phyloP scores from a whole-genome alignment of 1,284 basidiomycete species.

The Austroboletus niveus region DNA sequence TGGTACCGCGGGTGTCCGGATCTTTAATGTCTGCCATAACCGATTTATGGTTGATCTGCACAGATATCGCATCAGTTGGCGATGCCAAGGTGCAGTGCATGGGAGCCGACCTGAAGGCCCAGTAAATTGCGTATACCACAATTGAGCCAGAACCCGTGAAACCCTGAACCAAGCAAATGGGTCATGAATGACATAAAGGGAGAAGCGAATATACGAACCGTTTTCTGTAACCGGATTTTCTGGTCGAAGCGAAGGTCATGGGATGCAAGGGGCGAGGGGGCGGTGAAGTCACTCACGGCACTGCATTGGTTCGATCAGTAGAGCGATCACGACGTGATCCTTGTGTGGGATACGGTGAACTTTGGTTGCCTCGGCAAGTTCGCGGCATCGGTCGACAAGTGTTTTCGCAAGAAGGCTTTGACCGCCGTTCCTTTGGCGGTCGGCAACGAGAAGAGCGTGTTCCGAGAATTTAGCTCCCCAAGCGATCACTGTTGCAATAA shows the following conservation, averaged over 20 bases:
- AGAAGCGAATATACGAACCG: conserved; percentile 38
- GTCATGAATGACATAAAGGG: conserved; percentile 9
- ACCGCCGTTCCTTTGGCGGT: conserved; percentile 67
- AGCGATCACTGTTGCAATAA: conserved; percentile 86
- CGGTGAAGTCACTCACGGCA: conserved; percentile 58
- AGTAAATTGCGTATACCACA: conserved; percentile 74
- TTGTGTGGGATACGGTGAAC: conserved; percentile 77
- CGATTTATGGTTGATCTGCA: conserved; percentile 77
- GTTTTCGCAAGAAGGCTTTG: conserved; percentile 78
- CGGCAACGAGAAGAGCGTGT: conserved; percentile 75
- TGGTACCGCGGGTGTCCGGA: conserved; percentile 68
- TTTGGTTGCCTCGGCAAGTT: conserved; percentile 82
- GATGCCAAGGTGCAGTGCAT: conserved; percentile 4
- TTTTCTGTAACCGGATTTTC: conserved; percentile 67
- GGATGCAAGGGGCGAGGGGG: conserved; percentile 7
- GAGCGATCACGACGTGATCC: conserved; percentile 77
- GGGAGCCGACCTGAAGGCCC: conserved; percentile 60
- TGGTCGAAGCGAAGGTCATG: conserved; percentile 32
- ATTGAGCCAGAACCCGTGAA: conserved; percentile 78
- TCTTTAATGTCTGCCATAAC: conserved; percentile 68
- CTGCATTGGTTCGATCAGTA: conserved; percentile 77
- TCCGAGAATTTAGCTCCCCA: conserved; percentile 94
- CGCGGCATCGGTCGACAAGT: conserved; percentile 75
- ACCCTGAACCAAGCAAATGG: conserved; percentile 46
- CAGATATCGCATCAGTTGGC: conserved; percentile 8